These are phyloP conservation scores for Fraxinus dipetala DNA, from an alignment of 305 asterid species.

Conservation along the genomic window DNA sequence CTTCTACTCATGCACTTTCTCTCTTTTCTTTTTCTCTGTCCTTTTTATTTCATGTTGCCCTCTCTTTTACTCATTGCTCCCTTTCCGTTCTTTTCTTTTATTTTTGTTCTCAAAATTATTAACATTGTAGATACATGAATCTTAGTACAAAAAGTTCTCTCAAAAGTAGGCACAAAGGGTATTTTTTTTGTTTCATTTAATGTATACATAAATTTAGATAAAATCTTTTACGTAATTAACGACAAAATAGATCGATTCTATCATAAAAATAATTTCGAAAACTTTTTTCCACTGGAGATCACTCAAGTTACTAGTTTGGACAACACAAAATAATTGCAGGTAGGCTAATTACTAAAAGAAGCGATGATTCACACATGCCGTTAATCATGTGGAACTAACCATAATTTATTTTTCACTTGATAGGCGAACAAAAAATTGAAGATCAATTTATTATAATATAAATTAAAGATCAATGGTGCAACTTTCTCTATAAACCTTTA, in stretches of 20 bases:
- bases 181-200: too few relatives aligned
- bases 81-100: background rate
- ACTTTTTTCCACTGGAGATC: background rate
- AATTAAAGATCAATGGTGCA: background rate
- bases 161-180: background rate
- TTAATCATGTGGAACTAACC: background rate
- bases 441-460: background rate
- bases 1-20: background rate
- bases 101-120: background rate
- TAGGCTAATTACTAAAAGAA: too few relatives aligned
- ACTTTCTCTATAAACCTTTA: background rate
- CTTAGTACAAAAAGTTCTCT: background rate
- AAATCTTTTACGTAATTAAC: too few relatives aligned
- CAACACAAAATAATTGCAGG: background rate
- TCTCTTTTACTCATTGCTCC: background rate
- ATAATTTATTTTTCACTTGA: background rate
- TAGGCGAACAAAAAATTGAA: background rate
- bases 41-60: background rate
- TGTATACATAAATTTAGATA: background rate
- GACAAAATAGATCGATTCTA: background rate
- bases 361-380: background rate
- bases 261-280: too few relatives aligned
- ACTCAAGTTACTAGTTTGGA: background rate
- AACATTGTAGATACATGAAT: background rate
- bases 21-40: background rate